Conservation (phyloP, 306 rosid species). For the Trifolium repens region DNA sequence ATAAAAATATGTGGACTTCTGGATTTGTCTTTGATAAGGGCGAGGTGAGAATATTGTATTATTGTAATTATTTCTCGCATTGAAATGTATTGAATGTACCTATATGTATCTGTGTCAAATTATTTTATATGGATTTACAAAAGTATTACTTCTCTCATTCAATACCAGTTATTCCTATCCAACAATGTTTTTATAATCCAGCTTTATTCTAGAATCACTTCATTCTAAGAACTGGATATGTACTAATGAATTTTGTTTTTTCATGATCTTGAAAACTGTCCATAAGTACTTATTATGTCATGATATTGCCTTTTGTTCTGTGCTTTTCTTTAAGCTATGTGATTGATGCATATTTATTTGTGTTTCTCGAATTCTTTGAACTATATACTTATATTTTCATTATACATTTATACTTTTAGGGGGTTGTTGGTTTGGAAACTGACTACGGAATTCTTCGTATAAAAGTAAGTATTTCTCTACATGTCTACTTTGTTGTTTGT, state of each 20-base stretch:
- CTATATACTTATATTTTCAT: slow-evolving; percentile 23
- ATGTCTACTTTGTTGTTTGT: slow-evolving; percentile 7
- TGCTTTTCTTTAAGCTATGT: slow-evolving; percentile 20
- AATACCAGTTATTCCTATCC: slow-evolving; percentile 12
- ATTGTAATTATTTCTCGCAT: slow-evolving; percentile 4
- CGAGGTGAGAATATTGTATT: slow-evolving; percentile 61
- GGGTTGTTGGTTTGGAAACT: slow-evolving; percentile 75
- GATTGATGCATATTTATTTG: slow-evolving; percentile 20
- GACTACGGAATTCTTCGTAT: slow-evolving; percentile 71
- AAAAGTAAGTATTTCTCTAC: slow-evolving; percentile 58
- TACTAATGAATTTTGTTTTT: not conserved
- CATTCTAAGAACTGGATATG: slow-evolving; percentile 12
- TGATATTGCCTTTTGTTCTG: slow-evolving; percentile 15
- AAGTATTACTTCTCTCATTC: not conserved
- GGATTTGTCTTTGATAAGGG: slow-evolving; percentile 76
- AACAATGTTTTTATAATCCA: slow-evolving; percentile 23
- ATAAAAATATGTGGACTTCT: slow-evolving; percentile 79
- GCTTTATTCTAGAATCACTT: slow-evolving; percentile 17
- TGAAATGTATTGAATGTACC: not conserved
- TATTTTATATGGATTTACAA: slow-evolving; percentile 22
- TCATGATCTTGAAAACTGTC: not conserved
- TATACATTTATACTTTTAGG: slow-evolving; percentile 52
- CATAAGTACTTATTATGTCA: not conserved
- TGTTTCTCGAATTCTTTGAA: slow-evolving; percentile 21
- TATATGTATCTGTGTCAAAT: not conserved